Percentiles rank a stretch among this genome's conserved stretches.
Conservation (phyloP, 1,284 basidiomycete species). For the Fomitopsis palustris region DNA sequence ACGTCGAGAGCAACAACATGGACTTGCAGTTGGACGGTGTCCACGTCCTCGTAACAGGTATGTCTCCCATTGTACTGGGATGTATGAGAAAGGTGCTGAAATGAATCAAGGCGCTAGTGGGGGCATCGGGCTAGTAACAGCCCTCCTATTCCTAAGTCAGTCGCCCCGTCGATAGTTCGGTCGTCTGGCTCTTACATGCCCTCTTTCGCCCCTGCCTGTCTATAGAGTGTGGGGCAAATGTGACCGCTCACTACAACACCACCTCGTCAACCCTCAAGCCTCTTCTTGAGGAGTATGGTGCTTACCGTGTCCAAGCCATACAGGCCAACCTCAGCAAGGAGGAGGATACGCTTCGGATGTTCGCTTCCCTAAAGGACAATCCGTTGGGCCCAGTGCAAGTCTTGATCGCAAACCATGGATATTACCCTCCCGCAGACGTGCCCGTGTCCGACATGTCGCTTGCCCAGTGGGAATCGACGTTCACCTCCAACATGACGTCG, state of each 20-base stretch:
- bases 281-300: conserved; percentile 36
- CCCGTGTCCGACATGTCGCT: conserved; percentile 59
- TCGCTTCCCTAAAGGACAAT: conserved; percentile 28
- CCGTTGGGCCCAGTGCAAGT: conserved; percentile 52
- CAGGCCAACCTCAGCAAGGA: conserved; percentile 62
- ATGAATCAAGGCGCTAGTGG: conserved; percentile 53
- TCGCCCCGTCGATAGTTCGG: neutral
- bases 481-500: conserved; percentile 64
- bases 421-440: conserved; percentile 44
- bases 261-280: conserved; percentile 43
- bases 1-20: conserved; percentile 26
- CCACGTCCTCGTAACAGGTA: conserved; percentile 40
- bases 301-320: conserved; percentile 35
- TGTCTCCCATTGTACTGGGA: neutral
- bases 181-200: neutral
- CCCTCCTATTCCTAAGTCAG: conserved; percentile 50
- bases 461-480: conserved; percentile 60
- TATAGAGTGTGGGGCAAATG: conserved; percentile 63
- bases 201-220: neutral
- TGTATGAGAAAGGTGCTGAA: neutral
- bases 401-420: conserved; percentile 64
- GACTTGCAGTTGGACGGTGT: conserved; percentile 34
- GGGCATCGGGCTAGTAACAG: conserved; percentile 62
- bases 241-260: conserved; percentile 72
- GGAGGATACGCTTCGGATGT: conserved; percentile 44